phyloP scores from a whole-genome alignment of 1,139 yeast species.

The Suhomyces terraborum region DNA sequence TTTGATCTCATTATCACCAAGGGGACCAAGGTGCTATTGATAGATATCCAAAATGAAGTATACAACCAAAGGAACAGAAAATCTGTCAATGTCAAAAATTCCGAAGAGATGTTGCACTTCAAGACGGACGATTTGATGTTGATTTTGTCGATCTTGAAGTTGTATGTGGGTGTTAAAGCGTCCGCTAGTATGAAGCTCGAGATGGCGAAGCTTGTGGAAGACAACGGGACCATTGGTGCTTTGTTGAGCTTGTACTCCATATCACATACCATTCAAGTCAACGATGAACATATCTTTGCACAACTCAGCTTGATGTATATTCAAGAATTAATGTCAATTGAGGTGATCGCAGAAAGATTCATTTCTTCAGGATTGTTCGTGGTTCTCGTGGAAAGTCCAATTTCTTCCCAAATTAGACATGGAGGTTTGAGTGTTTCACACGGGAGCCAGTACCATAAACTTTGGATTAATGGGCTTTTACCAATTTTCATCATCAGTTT shows the following conservation, averaged over 20 bases:
- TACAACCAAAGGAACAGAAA: conserved; percentile 26
- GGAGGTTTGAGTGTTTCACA: conserved; percentile 58
- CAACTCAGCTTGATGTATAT: conserved; percentile 71
- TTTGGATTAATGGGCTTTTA: conserved; percentile 83
- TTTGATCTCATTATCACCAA: conserved; percentile 61
- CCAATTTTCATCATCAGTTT: conserved; percentile 65
- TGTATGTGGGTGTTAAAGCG: conserved; percentile 54
- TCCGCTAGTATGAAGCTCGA: conserved; percentile 51
- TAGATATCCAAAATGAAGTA: conserved; percentile 59
- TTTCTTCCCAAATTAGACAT: conserved; percentile 64
- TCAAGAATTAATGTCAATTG: conserved; percentile 65
- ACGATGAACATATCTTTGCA: conserved; percentile 69
- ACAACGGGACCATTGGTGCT: conserved; percentile 62
- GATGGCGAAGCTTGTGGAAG: conserved; percentile 55
- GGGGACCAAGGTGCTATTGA: conserved; percentile 56
- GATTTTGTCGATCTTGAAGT: conserved; percentile 62
- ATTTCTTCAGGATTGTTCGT: conserved; percentile 68
- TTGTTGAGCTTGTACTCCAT: conserved; percentile 68
- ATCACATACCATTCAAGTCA: conserved; percentile 61
- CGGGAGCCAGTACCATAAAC: conserved; percentile 59
- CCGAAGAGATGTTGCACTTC: conserved; percentile 21
- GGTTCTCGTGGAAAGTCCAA: conserved; percentile 71
- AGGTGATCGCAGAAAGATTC: conserved; percentile 65
- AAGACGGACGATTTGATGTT: conserved; percentile 55
- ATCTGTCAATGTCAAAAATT: neutral